phyloP scores from a whole-genome alignment of 2,329 filamentous ascomycete species.

The Tolypocladium amazonense region DNA sequence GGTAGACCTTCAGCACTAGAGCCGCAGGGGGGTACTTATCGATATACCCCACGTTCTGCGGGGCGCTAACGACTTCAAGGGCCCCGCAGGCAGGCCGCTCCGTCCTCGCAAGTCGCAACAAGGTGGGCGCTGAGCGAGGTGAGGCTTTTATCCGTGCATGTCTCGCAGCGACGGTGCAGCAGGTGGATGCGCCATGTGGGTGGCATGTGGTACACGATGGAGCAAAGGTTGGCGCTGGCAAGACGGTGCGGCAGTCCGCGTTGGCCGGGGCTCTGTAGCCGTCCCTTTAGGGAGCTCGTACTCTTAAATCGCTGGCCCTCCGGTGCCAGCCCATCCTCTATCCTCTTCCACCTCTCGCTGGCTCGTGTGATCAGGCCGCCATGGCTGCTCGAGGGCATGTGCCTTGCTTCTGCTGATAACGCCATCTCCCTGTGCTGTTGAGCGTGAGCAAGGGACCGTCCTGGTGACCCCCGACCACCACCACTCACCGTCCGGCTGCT shows the following conservation, averaged over 20 bases:
- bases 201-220: not conserved
- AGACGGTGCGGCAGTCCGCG: no score
- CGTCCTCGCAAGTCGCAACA: not conserved
- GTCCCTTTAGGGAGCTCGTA: no score
- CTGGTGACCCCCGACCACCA: conserved; percentile 5
- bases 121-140: not conserved
- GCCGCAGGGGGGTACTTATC: conserved; percentile 2
- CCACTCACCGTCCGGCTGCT: conserved; percentile 2
- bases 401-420: conserved; percentile 1
- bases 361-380: conserved; percentile 4
- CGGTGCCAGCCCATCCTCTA: not conserved
- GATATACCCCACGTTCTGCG: conserved; percentile 7
- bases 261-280: not conserved
- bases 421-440: not conserved
- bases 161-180: not conserved
- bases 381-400: conserved; percentile 4
- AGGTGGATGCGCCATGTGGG: not conserved
- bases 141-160: not conserved
- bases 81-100: not conserved
- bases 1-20: not conserved
- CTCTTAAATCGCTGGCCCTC: not conserved
- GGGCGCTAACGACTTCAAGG: not conserved
- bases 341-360: not conserved
- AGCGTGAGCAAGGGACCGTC: not conserved
- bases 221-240: not conserved